Conservation (phyloP, 2,329 filamentous ascomycete species). For the Diaporthe ilicicola region DNA sequence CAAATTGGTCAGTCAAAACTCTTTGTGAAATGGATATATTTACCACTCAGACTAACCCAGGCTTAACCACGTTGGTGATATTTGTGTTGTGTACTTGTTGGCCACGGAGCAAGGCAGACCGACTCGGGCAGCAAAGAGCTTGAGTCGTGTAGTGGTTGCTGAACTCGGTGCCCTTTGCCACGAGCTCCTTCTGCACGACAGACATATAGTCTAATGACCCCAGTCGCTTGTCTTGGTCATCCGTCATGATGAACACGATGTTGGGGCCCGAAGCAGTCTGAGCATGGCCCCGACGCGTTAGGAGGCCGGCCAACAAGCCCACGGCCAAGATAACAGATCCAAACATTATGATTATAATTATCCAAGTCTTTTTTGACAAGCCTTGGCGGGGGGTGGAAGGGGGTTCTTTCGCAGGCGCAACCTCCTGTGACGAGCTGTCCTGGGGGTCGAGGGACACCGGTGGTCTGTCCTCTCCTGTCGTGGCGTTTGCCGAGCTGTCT, state of each 20-base stretch:
- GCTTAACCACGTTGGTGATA: slow-evolving; percentile 45
- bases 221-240: slow-evolving; percentile 37
- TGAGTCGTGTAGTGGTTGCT: slow-evolving; percentile 40
- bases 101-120: slow-evolving; percentile 38
- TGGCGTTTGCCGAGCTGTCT: not conserved
- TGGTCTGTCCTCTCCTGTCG: not conserved
- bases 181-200: slow-evolving; percentile 36
- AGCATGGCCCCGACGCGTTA: slow-evolving; percentile 23
- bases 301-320: slow-evolving; percentile 28
- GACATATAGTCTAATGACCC: slow-evolving; percentile 34
- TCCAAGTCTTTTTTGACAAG: slow-evolving; percentile 17
- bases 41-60: slow-evolving; percentile 34
- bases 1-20: not conserved
- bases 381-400: not conserved
- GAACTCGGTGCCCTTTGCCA: slow-evolving; percentile 38
- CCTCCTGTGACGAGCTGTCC: not conserved
- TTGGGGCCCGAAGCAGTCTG: slow-evolving; percentile 34
- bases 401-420: not conserved
- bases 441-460: not conserved
- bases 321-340: slow-evolving; percentile 23
- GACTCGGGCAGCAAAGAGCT: slow-evolving; percentile 41
- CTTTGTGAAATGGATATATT: not conserved
- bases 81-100: slow-evolving; percentile 43
- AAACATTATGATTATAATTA: slow-evolving; percentile 28
- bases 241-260: slow-evolving; percentile 38